Percentiles rank a stretch among this genome's conserved stretches.
Evolutionary conservation across 306 rosid species (phyloP).

Genomic region (Rosa chinensis): DNA sequence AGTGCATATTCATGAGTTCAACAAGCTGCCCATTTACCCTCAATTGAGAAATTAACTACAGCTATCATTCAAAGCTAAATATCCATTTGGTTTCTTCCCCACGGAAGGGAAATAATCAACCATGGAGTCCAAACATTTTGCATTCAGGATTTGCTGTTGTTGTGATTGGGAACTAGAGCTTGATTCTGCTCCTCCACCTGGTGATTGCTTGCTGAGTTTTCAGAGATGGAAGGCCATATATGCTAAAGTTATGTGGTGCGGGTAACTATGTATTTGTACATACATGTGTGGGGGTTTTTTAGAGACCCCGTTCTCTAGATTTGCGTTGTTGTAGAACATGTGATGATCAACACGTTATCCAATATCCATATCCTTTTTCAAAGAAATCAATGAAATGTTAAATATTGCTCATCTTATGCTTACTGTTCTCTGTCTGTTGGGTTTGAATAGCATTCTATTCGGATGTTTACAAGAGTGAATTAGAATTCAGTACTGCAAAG

Average conservation of each 20-base stretch:
- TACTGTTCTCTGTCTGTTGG: neutral
- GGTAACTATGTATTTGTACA: conserved; percentile 16
- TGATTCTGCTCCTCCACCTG: conserved; percentile 13
- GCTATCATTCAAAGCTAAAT: conserved; percentile 6
- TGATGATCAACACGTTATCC: conserved; percentile 14
- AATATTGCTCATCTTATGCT: neutral
- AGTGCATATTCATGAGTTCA: conserved; percentile 29
- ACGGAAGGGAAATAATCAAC: conserved; percentile 12
- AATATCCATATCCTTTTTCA: neutral
- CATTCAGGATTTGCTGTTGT: conserved; percentile 12
- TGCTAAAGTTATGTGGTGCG: conserved; percentile 10
- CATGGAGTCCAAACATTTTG: conserved; percentile 10
- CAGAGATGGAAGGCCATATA: conserved; percentile 19
- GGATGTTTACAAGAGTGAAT: neutral
- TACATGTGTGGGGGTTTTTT: conserved; percentile 32
- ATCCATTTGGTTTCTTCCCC: conserved; percentile 13
- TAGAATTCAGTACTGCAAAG: neutral
- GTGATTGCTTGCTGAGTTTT: neutral
- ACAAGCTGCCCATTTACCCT: conserved; percentile 24
- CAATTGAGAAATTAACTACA: conserved; percentile 21
- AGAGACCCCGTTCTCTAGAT: conserved; percentile 26
- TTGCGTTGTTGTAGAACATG: conserved; percentile 27
- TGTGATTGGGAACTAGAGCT: conserved; percentile 11
- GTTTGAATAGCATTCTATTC: neutral
- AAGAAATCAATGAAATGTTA: conserved; percentile 13